A percentile compares a stretch with the other conserved stretches of the same genome.
Conservation (phyloP, 306 rosid species). For the Ormosia semicastrata region DNA sequence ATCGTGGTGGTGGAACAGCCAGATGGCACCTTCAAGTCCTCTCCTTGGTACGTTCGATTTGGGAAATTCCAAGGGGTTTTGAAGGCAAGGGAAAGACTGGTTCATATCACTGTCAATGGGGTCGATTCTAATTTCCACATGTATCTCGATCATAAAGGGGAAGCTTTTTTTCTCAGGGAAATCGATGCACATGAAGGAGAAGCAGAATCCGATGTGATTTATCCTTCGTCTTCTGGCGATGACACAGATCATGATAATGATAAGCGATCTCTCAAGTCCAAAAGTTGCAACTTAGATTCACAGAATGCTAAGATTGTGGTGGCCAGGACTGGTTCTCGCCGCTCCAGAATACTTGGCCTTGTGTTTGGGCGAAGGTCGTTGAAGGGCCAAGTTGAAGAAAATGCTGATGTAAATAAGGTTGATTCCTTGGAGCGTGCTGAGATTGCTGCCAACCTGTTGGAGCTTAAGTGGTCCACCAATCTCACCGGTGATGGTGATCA, state of each 20-base stretch:
- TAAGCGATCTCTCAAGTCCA: slow-evolving; percentile 33
- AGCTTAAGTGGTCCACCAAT: slow-evolving; percentile 86
- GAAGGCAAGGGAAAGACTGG: slow-evolving; percentile 70
- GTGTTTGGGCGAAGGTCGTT: slow-evolving; percentile 49
- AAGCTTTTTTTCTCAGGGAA: slow-evolving; percentile 77
- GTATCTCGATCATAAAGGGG: slow-evolving; percentile 79
- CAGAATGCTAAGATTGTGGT: slow-evolving; percentile 31
- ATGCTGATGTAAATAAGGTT: slow-evolving; percentile 16
- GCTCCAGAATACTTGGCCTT: slow-evolving; percentile 51
- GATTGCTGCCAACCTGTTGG: slow-evolving; percentile 79
- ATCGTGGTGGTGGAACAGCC: slow-evolving; percentile 80
- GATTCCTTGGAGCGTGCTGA: slow-evolving; percentile 74
- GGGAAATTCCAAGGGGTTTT: slow-evolving; percentile 96
- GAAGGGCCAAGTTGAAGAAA: slow-evolving; percentile 19
- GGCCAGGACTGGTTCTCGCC: slow-evolving; percentile 43
- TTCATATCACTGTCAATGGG: slow-evolving; percentile 69
- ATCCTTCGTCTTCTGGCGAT: slow-evolving; percentile 48
- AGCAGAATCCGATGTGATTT: slow-evolving; percentile 31
- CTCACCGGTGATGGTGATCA: slow-evolving; percentile 22
- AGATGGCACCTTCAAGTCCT: slow-evolving; percentile 86
- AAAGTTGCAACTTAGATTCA: slow-evolving; percentile 41
- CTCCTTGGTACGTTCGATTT: slow-evolving; percentile 88
- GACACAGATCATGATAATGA: slow-evolving; percentile 40
- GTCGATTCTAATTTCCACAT: slow-evolving; percentile 64
- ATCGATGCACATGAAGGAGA: slow-evolving; percentile 40